A percentile compares a stretch with the other conserved stretches of the same genome.
Evolutionary conservation across 1,139 yeast species (phyloP).

Genomic region (Hansenula lynferdii): DNA sequence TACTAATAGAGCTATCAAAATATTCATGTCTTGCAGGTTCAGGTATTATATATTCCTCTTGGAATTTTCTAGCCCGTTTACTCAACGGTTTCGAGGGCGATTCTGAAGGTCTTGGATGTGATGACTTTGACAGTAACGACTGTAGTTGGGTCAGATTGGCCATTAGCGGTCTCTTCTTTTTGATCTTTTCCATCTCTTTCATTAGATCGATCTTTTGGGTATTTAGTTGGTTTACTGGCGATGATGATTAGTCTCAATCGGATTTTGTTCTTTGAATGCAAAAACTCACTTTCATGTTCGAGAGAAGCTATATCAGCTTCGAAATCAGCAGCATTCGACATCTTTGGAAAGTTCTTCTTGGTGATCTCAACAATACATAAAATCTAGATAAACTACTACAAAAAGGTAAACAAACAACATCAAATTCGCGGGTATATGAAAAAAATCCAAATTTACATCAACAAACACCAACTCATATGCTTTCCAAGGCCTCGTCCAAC

Average conservation of each 20-base stretch:
- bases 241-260: too few relatives aligned
- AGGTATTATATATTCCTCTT: slow-evolving; percentile 20
- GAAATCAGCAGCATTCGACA: slow-evolving; percentile 7
- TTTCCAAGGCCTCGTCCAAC: slow-evolving; percentile 4
- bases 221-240: slow-evolving; percentile 15
- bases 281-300: slow-evolving; percentile 21
- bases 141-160: slow-evolving; percentile 11
- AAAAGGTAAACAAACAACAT: too few relatives aligned
- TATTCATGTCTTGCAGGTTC: slow-evolving; percentile 26
- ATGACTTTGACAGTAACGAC: slow-evolving; percentile 2
- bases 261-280: too few relatives aligned
- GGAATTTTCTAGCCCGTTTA: slow-evolving; percentile 4
- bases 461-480: slow-evolving; percentile 1
- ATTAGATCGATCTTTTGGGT: slow-evolving; percentile 15
- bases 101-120: background rate
- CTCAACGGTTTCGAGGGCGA: slow-evolving; percentile 1
- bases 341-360: background rate
- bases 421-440: too few relatives aligned
- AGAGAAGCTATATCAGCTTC: slow-evolving; percentile 19
- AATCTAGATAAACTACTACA: too few relatives aligned
- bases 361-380: too few relatives aligned
- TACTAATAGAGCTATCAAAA: slow-evolving; percentile 28
- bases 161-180: slow-evolving; percentile 11
- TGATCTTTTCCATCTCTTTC: slow-evolving; percentile 20
- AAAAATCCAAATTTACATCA: too few relatives aligned